A percentile compares a stretch with the other conserved stretches of the same genome.
These are phyloP conservation scores for Paramecium pentaurelia DNA, from an alignment of 73 alveolate genomes.

Conservation along the genomic window DNA sequence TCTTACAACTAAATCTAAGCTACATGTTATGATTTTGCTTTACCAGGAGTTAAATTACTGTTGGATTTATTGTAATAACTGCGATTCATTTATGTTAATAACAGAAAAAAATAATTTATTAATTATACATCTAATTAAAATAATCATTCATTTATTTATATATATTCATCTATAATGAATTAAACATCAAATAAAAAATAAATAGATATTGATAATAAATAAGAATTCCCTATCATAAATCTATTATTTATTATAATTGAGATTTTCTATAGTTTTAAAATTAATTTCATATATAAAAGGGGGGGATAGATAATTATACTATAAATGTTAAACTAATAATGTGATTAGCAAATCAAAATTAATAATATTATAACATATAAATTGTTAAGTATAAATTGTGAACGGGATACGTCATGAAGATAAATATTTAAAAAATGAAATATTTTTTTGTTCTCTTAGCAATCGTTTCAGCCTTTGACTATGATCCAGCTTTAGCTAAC, in stretches of 20 bases:
- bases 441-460: background rate
- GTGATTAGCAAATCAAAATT: background rate
- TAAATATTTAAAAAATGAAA: background rate
- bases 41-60: background rate
- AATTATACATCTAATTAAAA: background rate
- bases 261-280: background rate
- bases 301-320: background rate
- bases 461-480: background rate
- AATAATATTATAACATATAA: background rate
- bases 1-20: constrained; percentile 14
- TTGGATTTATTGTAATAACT: constrained; percentile 13
- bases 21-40: background rate
- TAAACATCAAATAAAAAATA: too few relatives aligned
- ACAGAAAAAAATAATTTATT: background rate
- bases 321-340: background rate
- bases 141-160: background rate
- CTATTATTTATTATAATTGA: background rate
- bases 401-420: background rate
- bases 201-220: too few relatives aligned
- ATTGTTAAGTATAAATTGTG: background rate
- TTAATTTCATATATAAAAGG: background rate
- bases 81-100: constrained; percentile 9
- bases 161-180: too few relatives aligned
- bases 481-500: background rate
- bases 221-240: too few relatives aligned